Conservation (phyloP, 129 eudicot species). For the Helichrysum umbraculigerum region DNA sequence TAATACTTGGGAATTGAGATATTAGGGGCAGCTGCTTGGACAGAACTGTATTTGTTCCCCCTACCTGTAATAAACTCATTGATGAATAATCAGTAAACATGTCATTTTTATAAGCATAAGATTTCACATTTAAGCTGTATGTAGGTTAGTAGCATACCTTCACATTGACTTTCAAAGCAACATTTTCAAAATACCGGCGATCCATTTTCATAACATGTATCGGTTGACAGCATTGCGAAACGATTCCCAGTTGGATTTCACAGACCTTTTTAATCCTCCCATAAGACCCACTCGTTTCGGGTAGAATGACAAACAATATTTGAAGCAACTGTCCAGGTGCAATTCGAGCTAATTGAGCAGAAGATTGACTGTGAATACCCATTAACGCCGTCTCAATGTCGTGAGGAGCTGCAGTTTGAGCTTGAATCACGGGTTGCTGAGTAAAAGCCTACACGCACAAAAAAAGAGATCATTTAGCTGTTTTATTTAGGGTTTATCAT, state of each 20-base stretch:
- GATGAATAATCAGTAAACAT: too few species aligned
- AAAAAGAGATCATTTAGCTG: too few species aligned
- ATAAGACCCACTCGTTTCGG: constrained; percentile 58
- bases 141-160: constrained; percentile 45
- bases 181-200: constrained; percentile 64
- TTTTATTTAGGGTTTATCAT: too few species aligned
- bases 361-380: constrained; percentile 28
- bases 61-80: constrained; percentile 44
- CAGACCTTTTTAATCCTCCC: constrained; percentile 66
- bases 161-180: too few species aligned
- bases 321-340: constrained; percentile 38
- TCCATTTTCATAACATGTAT: constrained; percentile 19
- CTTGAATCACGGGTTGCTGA: too few species aligned
- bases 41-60: constrained; percentile 62
- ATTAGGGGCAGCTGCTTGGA: constrained; percentile 16
- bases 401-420: background rate
- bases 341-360: constrained; percentile 6
- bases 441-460: too few species aligned
- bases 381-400: constrained; percentile 43
- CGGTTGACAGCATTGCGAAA: constrained; percentile 85
- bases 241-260: constrained; percentile 76
- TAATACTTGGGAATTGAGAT: constrained; percentile 55
- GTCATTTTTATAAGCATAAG: background rate
- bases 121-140: too few species aligned
- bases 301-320: constrained; percentile 59